Conservation (phyloP, 805 yeast genomes). For the Pichia ethanolica region DNA sequence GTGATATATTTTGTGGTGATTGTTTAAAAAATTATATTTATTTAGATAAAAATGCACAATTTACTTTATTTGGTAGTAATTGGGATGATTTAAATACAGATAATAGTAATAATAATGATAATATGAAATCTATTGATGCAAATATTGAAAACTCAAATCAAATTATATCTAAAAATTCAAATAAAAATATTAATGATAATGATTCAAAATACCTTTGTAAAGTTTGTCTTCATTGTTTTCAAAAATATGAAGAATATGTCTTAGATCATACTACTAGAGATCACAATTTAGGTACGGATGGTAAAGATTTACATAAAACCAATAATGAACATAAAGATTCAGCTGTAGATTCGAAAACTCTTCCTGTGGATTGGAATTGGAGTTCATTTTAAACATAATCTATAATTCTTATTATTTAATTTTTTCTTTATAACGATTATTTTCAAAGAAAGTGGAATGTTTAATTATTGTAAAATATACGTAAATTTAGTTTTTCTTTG, state of each 20-base stretch:
- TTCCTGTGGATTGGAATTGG: slow-evolving; percentile 36
- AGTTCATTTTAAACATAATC: slow-evolving; percentile 25
- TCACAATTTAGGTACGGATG: slow-evolving; percentile 19
- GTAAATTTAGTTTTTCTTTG: too few relatives aligned
- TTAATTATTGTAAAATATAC: too few relatives aligned
- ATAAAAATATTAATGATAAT: neutral
- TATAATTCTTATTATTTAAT: too few relatives aligned
- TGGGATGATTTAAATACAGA: slow-evolving; percentile 12
- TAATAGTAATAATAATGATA: slow-evolving; percentile 1
- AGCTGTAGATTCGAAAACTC: slow-evolving; percentile 7
- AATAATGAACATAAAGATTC: slow-evolving; percentile 15
- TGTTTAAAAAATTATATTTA: slow-evolving; percentile 30
- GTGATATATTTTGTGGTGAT: slow-evolving; percentile 34
- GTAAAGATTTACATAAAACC: slow-evolving; percentile 10
- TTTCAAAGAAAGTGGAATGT: too few relatives aligned
- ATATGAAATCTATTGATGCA: neutral
- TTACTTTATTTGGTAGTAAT: slow-evolving; percentile 26
- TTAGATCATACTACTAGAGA: slow-evolving; percentile 25
- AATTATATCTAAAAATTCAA: neutral
- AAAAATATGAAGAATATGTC: slow-evolving; percentile 28
- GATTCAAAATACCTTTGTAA: slow-evolving; percentile 27
- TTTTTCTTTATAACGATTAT: too few relatives aligned
- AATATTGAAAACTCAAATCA: neutral
- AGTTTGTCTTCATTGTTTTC: slow-evolving; percentile 29
- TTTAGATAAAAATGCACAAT: slow-evolving; percentile 29